These are phyloP conservation scores for Pythium oligandrum DNA, from an alignment of 352 stramenopile genomes.

Conservation along the genomic window DNA sequence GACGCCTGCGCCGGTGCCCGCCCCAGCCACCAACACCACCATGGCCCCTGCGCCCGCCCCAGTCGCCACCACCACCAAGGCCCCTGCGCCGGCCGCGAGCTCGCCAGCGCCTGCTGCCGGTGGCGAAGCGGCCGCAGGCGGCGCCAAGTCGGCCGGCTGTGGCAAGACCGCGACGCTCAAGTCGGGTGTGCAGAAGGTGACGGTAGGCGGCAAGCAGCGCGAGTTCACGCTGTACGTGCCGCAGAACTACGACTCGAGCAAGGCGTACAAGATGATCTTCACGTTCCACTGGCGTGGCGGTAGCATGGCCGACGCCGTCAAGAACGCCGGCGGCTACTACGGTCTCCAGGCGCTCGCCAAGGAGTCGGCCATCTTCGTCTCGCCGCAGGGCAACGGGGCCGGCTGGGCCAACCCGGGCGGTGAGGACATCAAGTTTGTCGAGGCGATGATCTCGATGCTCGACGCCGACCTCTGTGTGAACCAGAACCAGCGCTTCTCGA, in stretches of 20 bases:
- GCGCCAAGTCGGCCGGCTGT: slow-evolving; percentile 9
- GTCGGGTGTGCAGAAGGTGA: slow-evolving; percentile 15
- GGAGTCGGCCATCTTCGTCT: slow-evolving; percentile 26
- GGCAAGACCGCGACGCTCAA: slow-evolving; percentile 11
- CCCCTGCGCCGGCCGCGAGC: not conserved
- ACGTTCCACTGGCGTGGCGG: slow-evolving; percentile 27
- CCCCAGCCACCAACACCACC: not conserved
- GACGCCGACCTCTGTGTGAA: slow-evolving; percentile 26
- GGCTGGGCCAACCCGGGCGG: slow-evolving; percentile 23
- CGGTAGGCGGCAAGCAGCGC: slow-evolving; percentile 19
- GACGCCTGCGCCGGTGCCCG: slow-evolving; percentile 2
- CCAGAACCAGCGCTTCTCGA: slow-evolving; percentile 26
- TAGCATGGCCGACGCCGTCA: slow-evolving; percentile 21
- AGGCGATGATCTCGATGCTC: slow-evolving; percentile 20
- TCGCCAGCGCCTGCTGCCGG: too few relatives aligned
- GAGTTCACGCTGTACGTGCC: slow-evolving; percentile 29
- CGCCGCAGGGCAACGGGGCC: slow-evolving; percentile 15
- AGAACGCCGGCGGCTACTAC: slow-evolving; percentile 31
- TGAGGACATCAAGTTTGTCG: slow-evolving; percentile 24
- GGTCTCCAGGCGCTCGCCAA: slow-evolving; percentile 16
- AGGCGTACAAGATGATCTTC: slow-evolving; percentile 22
- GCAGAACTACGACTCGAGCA: slow-evolving; percentile 19
- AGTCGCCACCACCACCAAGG: not conserved
- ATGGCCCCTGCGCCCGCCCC: not conserved
- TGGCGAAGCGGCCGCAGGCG: too few relatives aligned